Evolutionary conservation across 495 filamentous ascomycete genomes (phyloP).

Genomic region (Viridothelium virens): DNA sequence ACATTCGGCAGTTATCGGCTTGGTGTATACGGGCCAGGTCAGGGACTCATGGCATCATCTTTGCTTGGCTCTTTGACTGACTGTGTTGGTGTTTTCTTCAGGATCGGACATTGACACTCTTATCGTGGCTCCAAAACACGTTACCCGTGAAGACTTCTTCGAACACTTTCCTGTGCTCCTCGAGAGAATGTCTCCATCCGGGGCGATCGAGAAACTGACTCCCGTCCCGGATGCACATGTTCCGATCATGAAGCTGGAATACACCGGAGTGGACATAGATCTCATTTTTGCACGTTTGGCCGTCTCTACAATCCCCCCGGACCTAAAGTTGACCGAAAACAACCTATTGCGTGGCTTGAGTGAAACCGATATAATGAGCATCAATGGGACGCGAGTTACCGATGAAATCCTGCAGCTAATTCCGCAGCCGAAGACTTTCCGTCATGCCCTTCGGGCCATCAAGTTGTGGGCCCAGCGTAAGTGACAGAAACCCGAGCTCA

Average conservation of each 20-base stretch:
- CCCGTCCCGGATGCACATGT: constrained; percentile 84
- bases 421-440: constrained; percentile 81
- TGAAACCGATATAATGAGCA: constrained; percentile 73
- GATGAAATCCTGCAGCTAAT: constrained; percentile 84
- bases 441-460: constrained; percentile 77
- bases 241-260: constrained; percentile 91
- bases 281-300: constrained; percentile 79
- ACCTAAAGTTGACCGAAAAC: constrained; percentile 70
- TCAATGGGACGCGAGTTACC: constrained; percentile 90
- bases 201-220: constrained; percentile 76
- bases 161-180: constrained; percentile 72
- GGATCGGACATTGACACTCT: constrained; percentile 97
- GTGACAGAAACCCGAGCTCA: constrained; percentile 18
- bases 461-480: constrained; percentile 91
- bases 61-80: constrained; percentile 14
- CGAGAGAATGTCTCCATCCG: constrained; percentile 59
- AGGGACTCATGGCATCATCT: constrained; percentile 18
- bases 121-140: constrained; percentile 79
- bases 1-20: constrained; percentile 91
- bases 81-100: constrained; percentile 21
- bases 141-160: constrained; percentile 85
- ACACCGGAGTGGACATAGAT: constrained; percentile 87
- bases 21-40: constrained; percentile 84
- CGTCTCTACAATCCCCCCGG: constrained; percentile 59
- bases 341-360: constrained; percentile 76